Percentiles rank a stretch among this genome's conserved stretches.
Conservation (phyloP, 352 stramenopile genomes). For the Phytophthora constricta region DNA sequence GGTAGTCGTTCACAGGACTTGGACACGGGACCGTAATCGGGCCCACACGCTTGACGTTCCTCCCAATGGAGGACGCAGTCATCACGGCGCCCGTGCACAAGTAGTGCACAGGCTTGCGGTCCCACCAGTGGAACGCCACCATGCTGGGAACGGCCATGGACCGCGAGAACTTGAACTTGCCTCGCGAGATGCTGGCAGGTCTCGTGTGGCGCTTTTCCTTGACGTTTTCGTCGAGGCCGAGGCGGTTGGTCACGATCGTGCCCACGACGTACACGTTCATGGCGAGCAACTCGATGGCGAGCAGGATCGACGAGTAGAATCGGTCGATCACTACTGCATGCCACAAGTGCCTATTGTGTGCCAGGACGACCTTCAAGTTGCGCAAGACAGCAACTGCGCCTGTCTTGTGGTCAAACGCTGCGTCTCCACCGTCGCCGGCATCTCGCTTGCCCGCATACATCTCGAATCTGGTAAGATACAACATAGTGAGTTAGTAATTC, state of each 20-base stretch:
- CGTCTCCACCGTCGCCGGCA: background rate
- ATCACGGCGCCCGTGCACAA: too few species aligned
- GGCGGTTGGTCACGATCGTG: background rate
- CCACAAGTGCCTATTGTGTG: too few species aligned
- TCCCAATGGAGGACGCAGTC: background rate
- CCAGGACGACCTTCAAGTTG: too few species aligned
- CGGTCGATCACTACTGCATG: too few species aligned
- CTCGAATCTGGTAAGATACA: slow-evolving; percentile 13
- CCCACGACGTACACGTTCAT: slow-evolving; percentile 4
- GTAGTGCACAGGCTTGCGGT: too few species aligned
- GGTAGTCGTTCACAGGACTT: slow-evolving; percentile 1
- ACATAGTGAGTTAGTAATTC: background rate
- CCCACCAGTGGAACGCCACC: too few species aligned
- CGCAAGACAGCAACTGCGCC: too few species aligned
- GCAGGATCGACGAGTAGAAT: too few species aligned
- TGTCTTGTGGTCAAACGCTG: too few species aligned
- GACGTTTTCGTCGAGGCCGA: slow-evolving; percentile 1
- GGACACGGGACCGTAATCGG: background rate
- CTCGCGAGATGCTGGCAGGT: background rate
- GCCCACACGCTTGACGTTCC: background rate
- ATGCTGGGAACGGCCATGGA: background rate
- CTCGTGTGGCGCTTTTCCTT: background rate
- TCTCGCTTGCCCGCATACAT: slow-evolving; percentile 5
- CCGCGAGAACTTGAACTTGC: background rate
- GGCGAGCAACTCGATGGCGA: too few species aligned